phyloP scores from a whole-genome alignment of 129 eudicot species.

The Pulicaria dysenterica region DNA sequence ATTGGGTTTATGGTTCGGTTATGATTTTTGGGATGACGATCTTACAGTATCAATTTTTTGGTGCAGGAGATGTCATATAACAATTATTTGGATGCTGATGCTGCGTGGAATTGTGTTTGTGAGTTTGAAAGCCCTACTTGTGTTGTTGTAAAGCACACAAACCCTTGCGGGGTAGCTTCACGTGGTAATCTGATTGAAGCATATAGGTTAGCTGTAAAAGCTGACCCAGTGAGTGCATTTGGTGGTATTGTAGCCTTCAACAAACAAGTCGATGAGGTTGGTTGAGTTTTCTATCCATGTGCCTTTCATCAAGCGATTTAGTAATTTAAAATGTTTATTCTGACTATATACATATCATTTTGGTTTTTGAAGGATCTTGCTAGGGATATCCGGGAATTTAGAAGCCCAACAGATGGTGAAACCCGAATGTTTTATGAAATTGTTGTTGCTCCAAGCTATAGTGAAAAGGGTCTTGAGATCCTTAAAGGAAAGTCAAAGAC shows the following conservation, averaged over 20 bases:
- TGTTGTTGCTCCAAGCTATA: constrained; percentile 89
- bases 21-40: neutral
- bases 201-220: constrained; percentile 89
- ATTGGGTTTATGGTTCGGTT: neutral
- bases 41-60: neutral
- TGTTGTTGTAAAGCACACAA: constrained; percentile 95
- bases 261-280: constrained; percentile 90
- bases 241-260: constrained; percentile 99
- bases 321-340: neutral
- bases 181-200: constrained; percentile 91
- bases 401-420: constrained; percentile 97
- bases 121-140: constrained; percentile 88
- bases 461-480: constrained; percentile 82
- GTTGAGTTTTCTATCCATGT: constrained; percentile 4
- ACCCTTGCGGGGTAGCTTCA: constrained; percentile 98
- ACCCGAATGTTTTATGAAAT: constrained; percentile 98
- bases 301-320: neutral
- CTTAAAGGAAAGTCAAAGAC: constrained; percentile 96
- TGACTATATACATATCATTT: neutral
- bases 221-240: constrained; percentile 97
- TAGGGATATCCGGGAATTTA: constrained; percentile 88
- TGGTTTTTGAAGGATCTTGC: constrained; percentile 65
- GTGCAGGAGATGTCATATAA: constrained; percentile 97
- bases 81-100: constrained; percentile 95
- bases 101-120: constrained; percentile 98